Conservation (phyloP, 768 basidiomycete species). For the Serendipita sp. region DNA sequence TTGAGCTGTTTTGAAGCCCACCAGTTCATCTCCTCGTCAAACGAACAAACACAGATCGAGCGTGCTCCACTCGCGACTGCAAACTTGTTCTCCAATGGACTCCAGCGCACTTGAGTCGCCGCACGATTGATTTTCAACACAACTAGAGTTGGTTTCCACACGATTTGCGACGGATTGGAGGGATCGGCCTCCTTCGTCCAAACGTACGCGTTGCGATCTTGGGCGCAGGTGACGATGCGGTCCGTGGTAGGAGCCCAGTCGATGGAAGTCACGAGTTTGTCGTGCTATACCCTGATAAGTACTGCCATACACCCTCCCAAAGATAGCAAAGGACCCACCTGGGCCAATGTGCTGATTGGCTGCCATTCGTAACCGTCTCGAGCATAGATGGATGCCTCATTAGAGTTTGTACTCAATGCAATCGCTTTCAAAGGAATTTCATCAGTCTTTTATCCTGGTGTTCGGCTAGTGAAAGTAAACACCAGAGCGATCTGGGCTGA, state of each 20-base stretch:
- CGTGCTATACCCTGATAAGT: conserved; percentile 46
- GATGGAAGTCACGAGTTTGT: conserved; percentile 93
- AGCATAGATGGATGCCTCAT: conserved; percentile 69
- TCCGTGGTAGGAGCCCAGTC: conserved; percentile 97
- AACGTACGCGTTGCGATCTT: conserved; percentile 97
- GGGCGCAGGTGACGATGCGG: conserved; percentile 96
- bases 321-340: conserved; percentile 32
- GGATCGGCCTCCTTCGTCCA: conserved; percentile 76
- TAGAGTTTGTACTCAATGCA: conserved; percentile 78
- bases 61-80: conserved; percentile 94
- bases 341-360: conserved; percentile 58
- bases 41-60: conserved; percentile 94
- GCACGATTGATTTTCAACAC: conserved; percentile 88
- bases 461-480: conserved; percentile 19
- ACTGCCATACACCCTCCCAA: background rate
- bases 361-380: conserved; percentile 53
- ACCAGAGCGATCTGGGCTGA: conserved; percentile 81
- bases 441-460: background rate
- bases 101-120: conserved; percentile 91
- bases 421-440: conserved; percentile 41
- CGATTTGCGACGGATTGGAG: conserved; percentile 38
- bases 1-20: conserved; percentile 96
- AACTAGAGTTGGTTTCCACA: conserved; percentile 97
- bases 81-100: conserved; percentile 95
- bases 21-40: conserved; percentile 97